Conservation (phyloP, 2,329 filamentous ascomycete genomes). For the Ampelomyces quisqualis region DNA sequence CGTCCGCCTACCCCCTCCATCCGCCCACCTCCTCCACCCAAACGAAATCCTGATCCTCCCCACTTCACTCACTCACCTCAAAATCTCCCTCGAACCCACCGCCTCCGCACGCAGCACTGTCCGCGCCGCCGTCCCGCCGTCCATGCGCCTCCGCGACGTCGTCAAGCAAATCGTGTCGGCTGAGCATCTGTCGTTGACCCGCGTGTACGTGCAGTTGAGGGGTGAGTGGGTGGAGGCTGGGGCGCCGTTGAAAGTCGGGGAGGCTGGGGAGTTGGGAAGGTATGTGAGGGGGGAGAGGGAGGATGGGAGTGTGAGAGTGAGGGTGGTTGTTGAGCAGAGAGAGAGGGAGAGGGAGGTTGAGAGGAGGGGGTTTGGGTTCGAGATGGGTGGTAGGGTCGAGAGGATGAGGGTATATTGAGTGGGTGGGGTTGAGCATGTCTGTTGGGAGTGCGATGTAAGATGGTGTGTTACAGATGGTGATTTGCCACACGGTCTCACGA, state of each 20-base stretch:
- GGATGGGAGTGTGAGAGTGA: conserved; percentile 7
- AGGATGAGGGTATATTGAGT: conserved; percentile 7
- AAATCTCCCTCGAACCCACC: conserved; percentile 3
- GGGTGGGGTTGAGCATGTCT: neutral
- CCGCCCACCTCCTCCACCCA: neutral
- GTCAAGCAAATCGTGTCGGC: conserved; percentile 10
- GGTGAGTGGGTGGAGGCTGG: conserved; percentile 15
- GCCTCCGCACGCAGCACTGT: neutral
- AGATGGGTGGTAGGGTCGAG: conserved; percentile 10
- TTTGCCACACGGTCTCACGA: neutral
- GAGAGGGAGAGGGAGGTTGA: neutral
- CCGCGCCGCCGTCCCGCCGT: conserved; percentile 7
- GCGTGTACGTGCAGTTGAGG: conserved; percentile 7
- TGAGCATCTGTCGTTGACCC: neutral
- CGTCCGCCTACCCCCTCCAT: neutral
- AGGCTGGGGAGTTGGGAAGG: conserved; percentile 6
- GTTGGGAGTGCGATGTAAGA: neutral
- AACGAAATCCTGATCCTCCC: conserved; percentile 13
- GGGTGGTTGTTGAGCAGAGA: neutral
- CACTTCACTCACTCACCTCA: conserved; percentile 1
- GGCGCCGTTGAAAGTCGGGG: conserved; percentile 3
- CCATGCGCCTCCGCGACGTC: conserved; percentile 16
- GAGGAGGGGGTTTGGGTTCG: conserved; percentile 7
- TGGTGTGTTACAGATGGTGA: neutral
- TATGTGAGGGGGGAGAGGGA: conserved; percentile 9